These are phyloP conservation scores for Setaria italica DNA, from an alignment of 202 grass and related monocot genomes.

Conservation along the genomic window DNA sequence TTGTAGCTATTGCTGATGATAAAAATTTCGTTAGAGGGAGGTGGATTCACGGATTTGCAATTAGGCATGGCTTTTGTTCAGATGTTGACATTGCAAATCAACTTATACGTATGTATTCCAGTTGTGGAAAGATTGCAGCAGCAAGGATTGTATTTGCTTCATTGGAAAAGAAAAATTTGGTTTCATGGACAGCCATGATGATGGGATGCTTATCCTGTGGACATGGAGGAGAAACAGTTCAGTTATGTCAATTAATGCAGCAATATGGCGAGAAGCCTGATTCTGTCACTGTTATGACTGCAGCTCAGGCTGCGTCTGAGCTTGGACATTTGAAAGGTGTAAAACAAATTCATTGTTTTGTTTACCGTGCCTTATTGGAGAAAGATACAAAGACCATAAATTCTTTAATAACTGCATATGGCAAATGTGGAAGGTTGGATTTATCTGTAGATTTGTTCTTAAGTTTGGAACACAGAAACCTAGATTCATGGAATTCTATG, in stretches of 20 bases:
- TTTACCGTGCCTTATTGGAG: constrained; percentile 46
- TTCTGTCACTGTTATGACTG: constrained; percentile 45
- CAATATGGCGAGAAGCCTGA: constrained; percentile 50
- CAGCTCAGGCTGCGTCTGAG: constrained; percentile 57
- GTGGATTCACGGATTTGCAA: constrained; percentile 55
- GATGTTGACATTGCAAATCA: constrained; percentile 66
- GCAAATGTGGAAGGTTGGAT: constrained; percentile 67
- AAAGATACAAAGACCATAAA: constrained; percentile 53
- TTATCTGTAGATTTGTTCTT: constrained; percentile 57
- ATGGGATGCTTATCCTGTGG: constrained; percentile 58
- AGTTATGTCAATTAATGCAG: constrained; percentile 51
- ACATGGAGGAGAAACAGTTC: constrained; percentile 43
- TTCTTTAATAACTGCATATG: constrained; percentile 69
- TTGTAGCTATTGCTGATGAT: constrained; percentile 52
- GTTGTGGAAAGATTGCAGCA: constrained; percentile 40
- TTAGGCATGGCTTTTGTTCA: constrained; percentile 55
- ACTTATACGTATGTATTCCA: constrained; percentile 57
- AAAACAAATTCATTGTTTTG: constrained; percentile 61
- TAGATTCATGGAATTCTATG: constrained; percentile 70
- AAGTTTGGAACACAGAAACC: constrained; percentile 41
- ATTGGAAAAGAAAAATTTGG: constrained; percentile 60
- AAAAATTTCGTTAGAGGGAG: constrained; percentile 56
- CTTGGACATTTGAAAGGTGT: constrained; percentile 58
- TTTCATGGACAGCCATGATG: constrained; percentile 75
- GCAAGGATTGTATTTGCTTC: constrained; percentile 56